Percentiles rank a stretch among this genome's conserved stretches.
These are phyloP conservation scores for Pythium coloratum DNA, from an alignment of 352 stramenopile genomes.

Conservation along the genomic window DNA sequence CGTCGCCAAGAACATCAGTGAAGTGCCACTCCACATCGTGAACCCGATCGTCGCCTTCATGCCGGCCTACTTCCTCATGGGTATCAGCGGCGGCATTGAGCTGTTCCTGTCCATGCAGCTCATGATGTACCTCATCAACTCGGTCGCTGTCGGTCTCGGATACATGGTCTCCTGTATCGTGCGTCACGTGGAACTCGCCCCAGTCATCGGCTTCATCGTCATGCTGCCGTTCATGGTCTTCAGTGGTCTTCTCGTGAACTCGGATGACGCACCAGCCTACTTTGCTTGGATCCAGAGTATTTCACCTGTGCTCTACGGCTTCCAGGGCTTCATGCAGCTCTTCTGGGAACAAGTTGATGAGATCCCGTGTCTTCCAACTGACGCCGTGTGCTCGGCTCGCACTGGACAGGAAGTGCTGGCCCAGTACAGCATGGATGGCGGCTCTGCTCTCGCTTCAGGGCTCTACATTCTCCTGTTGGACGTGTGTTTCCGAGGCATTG, in stretches of 20 bases:
- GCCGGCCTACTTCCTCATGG: constrained; percentile 12
- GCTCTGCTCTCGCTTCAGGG: background rate
- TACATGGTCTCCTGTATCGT: constrained; percentile 44
- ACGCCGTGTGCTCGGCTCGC: constrained; percentile 12
- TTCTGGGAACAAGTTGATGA: constrained; percentile 7
- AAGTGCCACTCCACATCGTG: constrained; percentile 13
- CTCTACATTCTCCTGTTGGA: constrained; percentile 15
- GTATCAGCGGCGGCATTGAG: constrained; percentile 31
- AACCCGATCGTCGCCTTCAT: constrained; percentile 12
- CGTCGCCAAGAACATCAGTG: constrained; percentile 18
- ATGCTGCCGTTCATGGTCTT: constrained; percentile 51
- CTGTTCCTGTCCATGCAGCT: constrained; percentile 38
- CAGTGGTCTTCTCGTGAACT: constrained; percentile 47
- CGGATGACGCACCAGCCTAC: constrained; percentile 34
- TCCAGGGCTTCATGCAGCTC: constrained; percentile 10
- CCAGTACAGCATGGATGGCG: constrained; percentile 15
- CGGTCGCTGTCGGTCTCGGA: constrained; percentile 28
- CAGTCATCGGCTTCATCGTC: constrained; percentile 45
- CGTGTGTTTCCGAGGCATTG: constrained; percentile 19
- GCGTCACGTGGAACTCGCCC: constrained; percentile 35
- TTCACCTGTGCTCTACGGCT: constrained; percentile 44
- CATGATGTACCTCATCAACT: constrained; percentile 36
- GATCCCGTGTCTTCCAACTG: constrained; percentile 8
- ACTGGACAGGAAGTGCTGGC: constrained; percentile 21
- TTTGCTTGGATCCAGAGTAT: constrained; percentile 59